Percentiles rank a stretch among this genome's conserved stretches.
These are phyloP conservation scores for Cystofilobasidium capitatum DNA, from an alignment of 768 basidiomycete genomes.

Conservation along the genomic window DNA sequence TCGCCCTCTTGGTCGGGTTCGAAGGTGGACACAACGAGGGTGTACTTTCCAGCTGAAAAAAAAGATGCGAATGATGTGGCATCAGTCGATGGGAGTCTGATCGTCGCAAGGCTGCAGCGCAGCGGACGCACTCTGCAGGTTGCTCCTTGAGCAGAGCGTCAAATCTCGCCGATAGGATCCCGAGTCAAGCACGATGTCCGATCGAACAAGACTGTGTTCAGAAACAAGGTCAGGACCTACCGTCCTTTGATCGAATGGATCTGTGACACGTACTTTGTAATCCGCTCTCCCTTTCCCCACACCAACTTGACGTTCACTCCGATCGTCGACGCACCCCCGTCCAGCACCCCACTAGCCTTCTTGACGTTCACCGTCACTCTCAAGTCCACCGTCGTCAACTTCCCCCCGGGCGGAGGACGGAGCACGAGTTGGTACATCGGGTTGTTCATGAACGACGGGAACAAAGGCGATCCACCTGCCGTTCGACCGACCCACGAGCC, in stretches of 20 bases:
- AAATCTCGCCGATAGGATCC: slow-evolving; percentile 60
- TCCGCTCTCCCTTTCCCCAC: slow-evolving; percentile 65
- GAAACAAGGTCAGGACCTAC: not conserved
- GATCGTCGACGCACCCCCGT: slow-evolving; percentile 47
- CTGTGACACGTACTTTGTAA: slow-evolving; percentile 49
- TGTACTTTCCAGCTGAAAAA: slow-evolving; percentile 62
- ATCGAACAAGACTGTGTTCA: slow-evolving; percentile 49
- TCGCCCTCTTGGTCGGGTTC: slow-evolving; percentile 59
- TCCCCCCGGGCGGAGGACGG: slow-evolving; percentile 36
- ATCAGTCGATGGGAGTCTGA: not conserved
- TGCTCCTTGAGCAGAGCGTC: not conserved
- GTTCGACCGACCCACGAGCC: slow-evolving; percentile 59
- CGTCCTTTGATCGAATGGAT: not conserved
- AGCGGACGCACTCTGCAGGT: slow-evolving; percentile 11
- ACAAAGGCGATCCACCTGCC: slow-evolving; percentile 72
- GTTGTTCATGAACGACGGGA: slow-evolving; percentile 76
- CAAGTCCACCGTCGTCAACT: not conserved
- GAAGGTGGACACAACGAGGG: slow-evolving; percentile 74
- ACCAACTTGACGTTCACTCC: slow-evolving; percentile 60
- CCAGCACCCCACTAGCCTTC: slow-evolving; percentile 44
- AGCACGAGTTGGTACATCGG: slow-evolving; percentile 73
- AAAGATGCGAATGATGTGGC: not conserved
- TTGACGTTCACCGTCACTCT: not conserved
- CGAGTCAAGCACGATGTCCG: slow-evolving; percentile 61
- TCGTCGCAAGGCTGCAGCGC: not conserved